These are phyloP conservation scores for Cryptococcus sp. DNA, from an alignment of 1,284 basidiomycete genomes.

Conservation along the genomic window DNA sequence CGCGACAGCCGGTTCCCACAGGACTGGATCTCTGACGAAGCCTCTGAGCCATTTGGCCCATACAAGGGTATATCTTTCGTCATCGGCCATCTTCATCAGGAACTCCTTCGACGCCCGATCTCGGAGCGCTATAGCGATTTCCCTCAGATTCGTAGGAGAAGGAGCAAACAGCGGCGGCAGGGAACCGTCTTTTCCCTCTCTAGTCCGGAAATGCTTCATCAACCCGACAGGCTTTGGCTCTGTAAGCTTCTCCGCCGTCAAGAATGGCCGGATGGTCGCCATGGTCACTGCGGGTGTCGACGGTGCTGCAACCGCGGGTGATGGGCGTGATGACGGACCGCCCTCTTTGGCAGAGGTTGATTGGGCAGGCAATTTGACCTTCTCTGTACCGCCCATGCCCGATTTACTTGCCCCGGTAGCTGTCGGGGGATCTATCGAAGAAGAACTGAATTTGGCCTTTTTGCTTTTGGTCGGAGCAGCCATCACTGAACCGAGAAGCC, in stretches of 20 bases:
- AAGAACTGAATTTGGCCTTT: constrained; percentile 9
- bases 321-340: neutral
- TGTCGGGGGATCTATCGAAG: constrained; percentile 12
- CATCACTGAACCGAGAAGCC: neutral
- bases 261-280: constrained; percentile 10
- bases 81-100: constrained; percentile 34
- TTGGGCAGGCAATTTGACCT: no score
- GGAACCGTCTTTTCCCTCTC: constrained; percentile 8
- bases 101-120: constrained; percentile 29
- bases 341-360: neutral
- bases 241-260: constrained; percentile 14
- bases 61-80: constrained; percentile 23
- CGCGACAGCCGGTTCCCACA: constrained; percentile 32
- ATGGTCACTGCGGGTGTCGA: constrained; percentile 14
- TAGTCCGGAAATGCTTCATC: constrained; percentile 32
- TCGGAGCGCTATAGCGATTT: constrained; percentile 27
- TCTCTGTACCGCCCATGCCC: no score
- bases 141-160: constrained; percentile 24
- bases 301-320: neutral
- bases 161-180: constrained; percentile 23
- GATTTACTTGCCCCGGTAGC: no score
- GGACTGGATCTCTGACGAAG: constrained; percentile 24
- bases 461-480: neutral
- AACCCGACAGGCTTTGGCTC: constrained; percentile 21
- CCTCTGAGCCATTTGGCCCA: constrained; percentile 29